A percentile compares a stretch with the other conserved stretches of the same genome.
Evolutionary conservation across 139 green algal species (phyloP).

Genomic region (Axilococcus clingmanii): DNA sequence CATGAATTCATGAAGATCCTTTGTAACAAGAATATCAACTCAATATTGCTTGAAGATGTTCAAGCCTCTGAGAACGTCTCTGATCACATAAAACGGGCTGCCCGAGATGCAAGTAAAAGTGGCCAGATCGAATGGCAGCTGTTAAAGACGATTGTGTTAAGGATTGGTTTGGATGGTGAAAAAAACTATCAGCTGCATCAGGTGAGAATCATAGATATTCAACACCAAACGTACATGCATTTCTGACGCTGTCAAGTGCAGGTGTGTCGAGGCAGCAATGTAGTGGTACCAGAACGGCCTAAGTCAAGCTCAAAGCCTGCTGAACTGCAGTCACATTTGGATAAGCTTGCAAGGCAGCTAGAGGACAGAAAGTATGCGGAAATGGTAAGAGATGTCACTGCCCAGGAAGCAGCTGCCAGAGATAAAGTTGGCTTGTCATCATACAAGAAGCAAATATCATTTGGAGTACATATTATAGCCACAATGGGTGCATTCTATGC

Average conservation of each 20-base stretch:
- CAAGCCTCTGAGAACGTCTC: too few species aligned
- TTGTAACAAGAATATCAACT: too few species aligned
- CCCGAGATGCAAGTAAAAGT: too few species aligned
- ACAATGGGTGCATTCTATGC: slow-evolving; percentile 71
- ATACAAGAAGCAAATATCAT: slow-evolving; percentile 55
- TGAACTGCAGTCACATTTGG: slow-evolving; percentile 41
- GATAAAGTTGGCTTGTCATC: slow-evolving; percentile 26
- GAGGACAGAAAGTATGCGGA: slow-evolving; percentile 43
- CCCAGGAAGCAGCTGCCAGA: slow-evolving; percentile 30
- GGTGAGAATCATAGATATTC: too few species aligned
- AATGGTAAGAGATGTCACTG: slow-evolving; percentile 31
- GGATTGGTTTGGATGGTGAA: too few species aligned
- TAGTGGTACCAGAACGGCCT: slow-evolving; percentile 6
- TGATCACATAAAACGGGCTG: too few species aligned
- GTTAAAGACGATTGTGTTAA: too few species aligned
- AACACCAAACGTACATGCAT: too few species aligned
- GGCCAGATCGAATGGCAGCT: too few species aligned
- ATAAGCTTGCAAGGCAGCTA: slow-evolving; percentile 25
- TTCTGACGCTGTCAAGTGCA: neutral
- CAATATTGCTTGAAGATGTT: too few species aligned
- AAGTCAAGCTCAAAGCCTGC: slow-evolving; percentile 17
- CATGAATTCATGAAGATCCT: too few species aligned
- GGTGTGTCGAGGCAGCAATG: slow-evolving; percentile 20
- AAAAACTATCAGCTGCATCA: too few species aligned
- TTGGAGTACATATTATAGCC: slow-evolving; percentile 63